phyloP scores from a whole-genome alignment of 2,329 filamentous ascomycete species.

The Albifimbria verrucaria region DNA sequence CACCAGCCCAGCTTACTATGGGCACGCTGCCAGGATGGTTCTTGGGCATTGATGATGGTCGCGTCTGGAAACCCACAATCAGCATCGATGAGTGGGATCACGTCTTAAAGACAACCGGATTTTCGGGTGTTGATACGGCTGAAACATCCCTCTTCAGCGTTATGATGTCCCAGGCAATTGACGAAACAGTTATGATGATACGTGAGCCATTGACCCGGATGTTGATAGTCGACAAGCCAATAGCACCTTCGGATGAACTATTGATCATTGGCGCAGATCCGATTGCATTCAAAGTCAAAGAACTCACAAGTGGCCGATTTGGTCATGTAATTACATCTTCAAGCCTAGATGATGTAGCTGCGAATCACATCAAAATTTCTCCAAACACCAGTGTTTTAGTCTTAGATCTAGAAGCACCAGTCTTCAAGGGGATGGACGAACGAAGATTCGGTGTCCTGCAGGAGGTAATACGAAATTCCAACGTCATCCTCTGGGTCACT shows the following conservation, averaged over 20 bases:
- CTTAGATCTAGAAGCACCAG: too few relatives aligned
- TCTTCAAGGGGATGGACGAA: too few relatives aligned
- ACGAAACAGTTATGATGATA: background rate
- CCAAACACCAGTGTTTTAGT: too few relatives aligned
- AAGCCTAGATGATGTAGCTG: background rate
- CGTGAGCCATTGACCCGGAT: background rate
- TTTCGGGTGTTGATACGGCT: conserved; percentile 3
- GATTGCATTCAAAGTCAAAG: too few relatives aligned
- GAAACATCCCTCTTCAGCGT: background rate
- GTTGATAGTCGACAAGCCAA: too few relatives aligned
- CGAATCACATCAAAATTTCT: too few relatives aligned
- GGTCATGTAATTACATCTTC: background rate
- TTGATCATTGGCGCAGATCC: too few relatives aligned
- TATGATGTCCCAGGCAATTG: conserved; percentile 4
- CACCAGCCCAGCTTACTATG: background rate
- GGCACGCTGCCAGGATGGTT: conserved; percentile 11
- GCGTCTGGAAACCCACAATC: conserved; percentile 2
- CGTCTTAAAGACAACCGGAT: background rate
- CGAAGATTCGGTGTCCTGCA: too few relatives aligned
- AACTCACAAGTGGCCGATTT: background rate
- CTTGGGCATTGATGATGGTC: conserved; percentile 4
- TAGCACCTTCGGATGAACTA: too few relatives aligned
- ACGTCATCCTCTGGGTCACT: too few relatives aligned
- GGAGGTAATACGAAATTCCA: too few relatives aligned
- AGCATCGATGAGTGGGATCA: conserved; percentile 1